phyloP scores from a whole-genome alignment of 192 early-diverging fungal genomes.

The Chytriomyces sp. region DNA sequence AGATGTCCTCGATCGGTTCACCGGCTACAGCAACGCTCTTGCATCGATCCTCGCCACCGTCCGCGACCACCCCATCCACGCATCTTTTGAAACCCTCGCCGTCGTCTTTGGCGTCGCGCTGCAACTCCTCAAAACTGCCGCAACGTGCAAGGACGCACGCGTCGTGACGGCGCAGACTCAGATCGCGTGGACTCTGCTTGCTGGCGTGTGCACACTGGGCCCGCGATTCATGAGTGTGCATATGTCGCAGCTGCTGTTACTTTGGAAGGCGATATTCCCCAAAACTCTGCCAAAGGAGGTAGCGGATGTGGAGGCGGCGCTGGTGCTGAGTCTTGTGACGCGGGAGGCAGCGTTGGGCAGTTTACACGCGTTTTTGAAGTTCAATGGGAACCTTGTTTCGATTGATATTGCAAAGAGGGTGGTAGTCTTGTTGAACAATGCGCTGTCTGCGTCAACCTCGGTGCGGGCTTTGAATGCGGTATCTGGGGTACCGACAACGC shows the following conservation, averaged over 20 bases:
- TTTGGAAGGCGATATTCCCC: conserved; percentile 81
- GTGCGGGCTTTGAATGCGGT: conserved; percentile 13
- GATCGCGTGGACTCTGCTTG: conserved; percentile 79
- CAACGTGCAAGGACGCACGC: conserved; percentile 53
- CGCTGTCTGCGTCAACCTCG: conserved; percentile 39
- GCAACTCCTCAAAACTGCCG: conserved; percentile 69
- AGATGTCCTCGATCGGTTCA: conserved; percentile 52
- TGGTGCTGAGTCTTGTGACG: conserved; percentile 51
- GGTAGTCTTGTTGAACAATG: conserved; percentile 72
- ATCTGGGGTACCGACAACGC: neutral
- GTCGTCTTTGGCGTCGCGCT: conserved; percentile 76
- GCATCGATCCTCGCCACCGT: conserved; percentile 70
- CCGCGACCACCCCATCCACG: conserved; percentile 64
- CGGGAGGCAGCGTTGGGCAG: conserved; percentile 72
- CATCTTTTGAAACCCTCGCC: conserved; percentile 77
- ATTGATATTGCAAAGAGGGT: conserved; percentile 79
- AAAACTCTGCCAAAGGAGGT: conserved; percentile 73
- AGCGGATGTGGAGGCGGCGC: conserved; percentile 62
- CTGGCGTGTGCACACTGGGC: conserved; percentile 74
- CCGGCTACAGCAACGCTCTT: conserved; percentile 69
- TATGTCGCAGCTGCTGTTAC: conserved; percentile 69
- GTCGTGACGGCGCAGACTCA: conserved; percentile 65
- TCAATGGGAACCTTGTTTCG: conserved; percentile 66
- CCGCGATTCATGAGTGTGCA: conserved; percentile 82
- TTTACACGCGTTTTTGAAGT: conserved; percentile 69